These are phyloP conservation scores for Lepidium africanum DNA, from an alignment of 345 rosid genomes.

Conservation along the genomic window DNA sequence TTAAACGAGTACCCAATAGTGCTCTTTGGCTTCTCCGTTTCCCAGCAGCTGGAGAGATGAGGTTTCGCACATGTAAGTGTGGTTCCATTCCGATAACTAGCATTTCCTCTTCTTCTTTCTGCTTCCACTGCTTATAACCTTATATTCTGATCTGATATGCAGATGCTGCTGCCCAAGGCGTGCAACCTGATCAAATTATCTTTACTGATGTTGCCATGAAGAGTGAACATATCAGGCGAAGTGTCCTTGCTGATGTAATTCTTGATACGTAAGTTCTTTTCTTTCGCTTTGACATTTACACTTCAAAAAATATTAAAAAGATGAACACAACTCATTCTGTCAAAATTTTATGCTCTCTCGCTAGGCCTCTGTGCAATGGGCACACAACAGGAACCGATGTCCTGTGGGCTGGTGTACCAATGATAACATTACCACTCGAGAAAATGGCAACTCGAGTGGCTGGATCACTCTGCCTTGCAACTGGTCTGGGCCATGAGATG, in stretches of 20 bases:
- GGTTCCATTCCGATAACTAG: neutral
- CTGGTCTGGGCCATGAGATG: constrained; percentile 98
- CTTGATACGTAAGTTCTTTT: constrained; percentile 69
- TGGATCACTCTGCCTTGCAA: constrained; percentile 93
- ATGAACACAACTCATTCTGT: neutral
- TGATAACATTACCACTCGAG: constrained; percentile 97
- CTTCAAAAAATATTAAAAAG: neutral
- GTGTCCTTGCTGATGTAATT: constrained; percentile 92
- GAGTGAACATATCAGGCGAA: constrained; percentile 85
- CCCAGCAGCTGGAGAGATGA: constrained; percentile 98
- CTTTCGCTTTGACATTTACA: neutral
- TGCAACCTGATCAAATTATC: constrained; percentile 84
- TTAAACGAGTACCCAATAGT: constrained; percentile 89
- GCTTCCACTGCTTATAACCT: neutral
- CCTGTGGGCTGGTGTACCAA: constrained; percentile 97
- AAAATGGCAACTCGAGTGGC: constrained; percentile 99
- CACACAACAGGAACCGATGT: constrained; percentile 99
- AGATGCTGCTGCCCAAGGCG: constrained; percentile 89
- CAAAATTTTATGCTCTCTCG: neutral
- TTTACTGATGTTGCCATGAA: constrained; percentile 99
- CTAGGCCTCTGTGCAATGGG: constrained; percentile 93
- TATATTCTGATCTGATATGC: constrained; percentile 9
- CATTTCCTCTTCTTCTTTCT: neutral
- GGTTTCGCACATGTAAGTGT: constrained; percentile 74
- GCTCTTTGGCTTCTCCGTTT: constrained; percentile 98